Evolutionary conservation across 371 early-diverging fungal species (phyloP), one percentile per base, ranked within the genome.

Genomic region (Mortierella sp.): DNA sequence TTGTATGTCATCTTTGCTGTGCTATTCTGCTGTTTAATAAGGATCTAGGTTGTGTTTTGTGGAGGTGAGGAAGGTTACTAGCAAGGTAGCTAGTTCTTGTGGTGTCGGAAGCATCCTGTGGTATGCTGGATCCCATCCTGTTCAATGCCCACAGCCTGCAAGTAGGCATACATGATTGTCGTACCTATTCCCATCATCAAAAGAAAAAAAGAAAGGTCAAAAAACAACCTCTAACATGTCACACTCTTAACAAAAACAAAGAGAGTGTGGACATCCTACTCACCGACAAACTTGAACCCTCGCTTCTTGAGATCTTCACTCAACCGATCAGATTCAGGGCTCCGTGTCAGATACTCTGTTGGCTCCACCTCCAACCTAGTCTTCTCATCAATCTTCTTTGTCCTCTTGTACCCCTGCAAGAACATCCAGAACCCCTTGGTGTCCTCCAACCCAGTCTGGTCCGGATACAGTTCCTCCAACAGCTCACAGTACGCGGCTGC

Each of bases 251-350:
- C 26, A 41, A 2, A 67, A 41, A 39, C 19, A 68, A 58, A 41
- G 50, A 14, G 2, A 2, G 44, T 11, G 11, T 8, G 13, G 8
- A n/a, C n/a, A n/a, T n/a, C n/a, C n/a, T 19, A n/a, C 47, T 64
- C 71, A 74, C 80, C 80, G 31, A 81, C 82, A 74, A 81, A 81
- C 69, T 81, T 81, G 72, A 81, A 81, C 1, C 82, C 82, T 24
- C 74, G 82, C 64, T 81, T 81, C 72, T 77, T 81, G 10, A 81
- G 74, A 40, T 74, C 82, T 2, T 67, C 74, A 24, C 82, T 77
- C 66, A 81, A 29, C n/a, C 82, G 47, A 63, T 81, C 82, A 6
- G 82, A 81, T 14, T 70, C 70, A 7, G 34, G 74, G 19, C 71
- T 77, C 1, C 66, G 63, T 0, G 78, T 77, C 55, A 71, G 24